Conservation (phyloP, 768 basidiomycete genomes). For the Mycena epipterygia region DNA sequence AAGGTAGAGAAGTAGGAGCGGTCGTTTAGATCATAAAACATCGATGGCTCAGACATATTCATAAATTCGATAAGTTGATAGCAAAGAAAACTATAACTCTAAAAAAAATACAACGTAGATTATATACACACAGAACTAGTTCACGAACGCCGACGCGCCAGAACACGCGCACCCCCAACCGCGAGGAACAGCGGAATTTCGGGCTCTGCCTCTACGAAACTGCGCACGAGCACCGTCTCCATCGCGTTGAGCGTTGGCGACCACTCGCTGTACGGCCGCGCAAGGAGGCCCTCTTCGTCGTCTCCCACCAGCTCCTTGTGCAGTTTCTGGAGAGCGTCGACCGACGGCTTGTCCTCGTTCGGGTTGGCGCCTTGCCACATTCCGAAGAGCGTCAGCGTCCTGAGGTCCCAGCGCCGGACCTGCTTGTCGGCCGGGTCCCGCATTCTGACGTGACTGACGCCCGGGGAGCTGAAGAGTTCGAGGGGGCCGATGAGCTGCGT, state of each 20-base stretch:
- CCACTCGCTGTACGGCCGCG: conserved; percentile 9
- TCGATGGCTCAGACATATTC: too few species aligned
- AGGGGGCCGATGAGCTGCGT: background rate
- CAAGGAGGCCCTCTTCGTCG: conserved; percentile 2
- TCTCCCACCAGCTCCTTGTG: background rate
- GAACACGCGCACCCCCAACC: conserved; percentile 14
- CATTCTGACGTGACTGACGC: background rate
- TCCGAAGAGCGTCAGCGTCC: conserved; percentile 10
- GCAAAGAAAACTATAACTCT: too few species aligned
- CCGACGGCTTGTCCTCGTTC: conserved; percentile 18
- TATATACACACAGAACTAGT: too few species aligned
- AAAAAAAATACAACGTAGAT: too few species aligned
- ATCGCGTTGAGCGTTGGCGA: too few species aligned
- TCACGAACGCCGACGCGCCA: too few species aligned
- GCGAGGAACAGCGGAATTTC: conserved; percentile 5
- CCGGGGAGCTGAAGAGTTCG: background rate
- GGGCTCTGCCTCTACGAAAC: conserved; percentile 10
- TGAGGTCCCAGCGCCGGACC: background rate
- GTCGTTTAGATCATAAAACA: too few species aligned
- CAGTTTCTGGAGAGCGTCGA: background rate
- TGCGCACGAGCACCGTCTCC: too few species aligned
- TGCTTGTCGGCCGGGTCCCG: background rate
- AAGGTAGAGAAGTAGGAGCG: too few species aligned
- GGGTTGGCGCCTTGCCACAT: conserved; percentile 13
- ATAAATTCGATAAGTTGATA: too few species aligned